These are phyloP conservation scores for Alternaria dauci DNA, from an alignment of 2,329 filamentous ascomycete species.

Conservation along the genomic window DNA sequence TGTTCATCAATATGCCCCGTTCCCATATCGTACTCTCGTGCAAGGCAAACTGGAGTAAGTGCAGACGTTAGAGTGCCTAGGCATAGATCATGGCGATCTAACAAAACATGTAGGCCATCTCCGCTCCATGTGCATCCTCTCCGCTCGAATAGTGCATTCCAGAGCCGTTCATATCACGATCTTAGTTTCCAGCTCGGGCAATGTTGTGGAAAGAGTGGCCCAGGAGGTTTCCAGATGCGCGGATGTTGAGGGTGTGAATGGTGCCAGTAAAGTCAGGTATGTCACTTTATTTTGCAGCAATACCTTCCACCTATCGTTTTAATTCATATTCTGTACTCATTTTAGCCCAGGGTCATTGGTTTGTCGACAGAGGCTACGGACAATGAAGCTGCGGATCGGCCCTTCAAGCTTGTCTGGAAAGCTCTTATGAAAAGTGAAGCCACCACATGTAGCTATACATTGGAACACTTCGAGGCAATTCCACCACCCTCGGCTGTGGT, in stretches of 20 bases:
- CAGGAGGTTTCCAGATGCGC: neutral
- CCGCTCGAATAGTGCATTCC: neutral
- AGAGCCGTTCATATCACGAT: neutral
- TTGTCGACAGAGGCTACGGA: neutral
- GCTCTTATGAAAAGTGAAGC: neutral
- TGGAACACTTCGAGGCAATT: neutral
- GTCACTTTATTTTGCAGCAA: neutral
- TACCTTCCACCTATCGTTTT: too few species aligned
- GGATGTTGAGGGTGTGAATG: neutral
- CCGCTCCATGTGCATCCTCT: neutral
- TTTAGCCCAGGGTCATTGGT: neutral
- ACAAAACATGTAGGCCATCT: neutral
- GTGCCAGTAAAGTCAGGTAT: neutral
- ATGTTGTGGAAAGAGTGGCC: neutral
- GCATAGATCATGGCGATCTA: neutral
- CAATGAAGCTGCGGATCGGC: neutral
- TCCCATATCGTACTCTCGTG: neutral
- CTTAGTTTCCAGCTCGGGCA: neutral
- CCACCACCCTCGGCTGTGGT: neutral
- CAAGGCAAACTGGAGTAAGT: neutral
- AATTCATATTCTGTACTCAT: neutral
- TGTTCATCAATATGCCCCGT: neutral
- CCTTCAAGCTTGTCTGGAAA: neutral
- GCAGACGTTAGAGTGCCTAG: too few species aligned
- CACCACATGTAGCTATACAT: neutral